A percentile compares a stretch with the other conserved stretches of the same genome.
phyloP scores from a whole-genome alignment of 2,329 filamentous ascomycete genomes.

The Myrmaecium sp. region DNA sequence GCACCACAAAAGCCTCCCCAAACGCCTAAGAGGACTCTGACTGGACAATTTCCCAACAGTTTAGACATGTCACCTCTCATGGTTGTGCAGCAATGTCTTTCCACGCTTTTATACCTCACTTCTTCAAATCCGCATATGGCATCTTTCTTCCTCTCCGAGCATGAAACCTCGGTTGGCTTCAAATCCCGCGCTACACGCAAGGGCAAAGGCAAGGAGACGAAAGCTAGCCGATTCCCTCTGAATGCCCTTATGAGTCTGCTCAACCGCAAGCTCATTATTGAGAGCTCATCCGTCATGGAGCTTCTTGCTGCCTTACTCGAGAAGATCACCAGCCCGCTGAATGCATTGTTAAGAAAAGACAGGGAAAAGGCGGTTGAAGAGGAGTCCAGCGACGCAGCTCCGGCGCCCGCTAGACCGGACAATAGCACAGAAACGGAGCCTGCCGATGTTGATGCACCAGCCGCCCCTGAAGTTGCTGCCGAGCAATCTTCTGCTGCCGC shows the following conservation, averaged over 20 bases:
- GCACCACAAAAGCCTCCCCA: conserved; percentile 53
- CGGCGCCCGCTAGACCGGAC: conserved; percentile 5
- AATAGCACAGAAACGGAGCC: conserved; percentile 1
- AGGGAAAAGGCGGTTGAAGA: conserved; percentile 47
- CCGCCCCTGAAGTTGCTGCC: conserved; percentile 10
- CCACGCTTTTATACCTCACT: conserved; percentile 67
- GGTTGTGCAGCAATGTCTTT: conserved; percentile 89
- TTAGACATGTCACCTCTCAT: conserved; percentile 76
- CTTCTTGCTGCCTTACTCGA: conserved; percentile 74
- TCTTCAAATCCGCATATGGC: conserved; percentile 74
- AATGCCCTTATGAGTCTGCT: conserved; percentile 79
- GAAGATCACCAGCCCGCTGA: conserved; percentile 73
- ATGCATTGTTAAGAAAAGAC: conserved; percentile 64
- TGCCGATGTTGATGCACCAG: conserved; percentile 19
- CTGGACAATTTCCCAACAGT: conserved; percentile 33
- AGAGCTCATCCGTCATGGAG: conserved; percentile 95
- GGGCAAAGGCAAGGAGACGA: conserved; percentile 73
- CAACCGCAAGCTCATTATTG: conserved; percentile 88
- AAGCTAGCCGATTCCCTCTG: conserved; percentile 73
- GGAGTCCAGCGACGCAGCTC: conserved; percentile 12
- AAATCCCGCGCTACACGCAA: conserved; percentile 68
- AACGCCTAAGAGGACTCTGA: conserved; percentile 55
- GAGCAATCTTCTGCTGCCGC: conserved; percentile 5
- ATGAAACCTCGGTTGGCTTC: conserved; percentile 61
- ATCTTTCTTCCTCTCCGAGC: conserved; percentile 85